phyloP scores from a whole-genome alignment of 2,329 filamentous ascomycete genomes.

The Hymenoscyphus occultus region DNA sequence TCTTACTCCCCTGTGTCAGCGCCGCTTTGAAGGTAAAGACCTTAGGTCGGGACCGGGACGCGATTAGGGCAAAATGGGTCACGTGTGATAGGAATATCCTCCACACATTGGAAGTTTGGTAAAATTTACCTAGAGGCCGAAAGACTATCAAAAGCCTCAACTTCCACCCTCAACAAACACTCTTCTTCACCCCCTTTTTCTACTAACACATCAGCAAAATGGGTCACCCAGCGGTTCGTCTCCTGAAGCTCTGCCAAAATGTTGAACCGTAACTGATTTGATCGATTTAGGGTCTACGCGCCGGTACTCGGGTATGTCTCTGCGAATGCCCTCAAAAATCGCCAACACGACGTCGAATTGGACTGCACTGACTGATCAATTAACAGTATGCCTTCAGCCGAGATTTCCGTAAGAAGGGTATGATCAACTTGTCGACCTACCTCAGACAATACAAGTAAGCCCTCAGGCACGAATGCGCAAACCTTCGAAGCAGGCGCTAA shows the following conservation, averaged over 20 bases:
- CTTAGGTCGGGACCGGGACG: not conserved
- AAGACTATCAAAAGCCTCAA: constrained; percentile 5
- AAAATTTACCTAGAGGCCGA: not conserved
- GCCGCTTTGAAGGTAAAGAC: no score
- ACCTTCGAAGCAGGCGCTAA: not conserved
- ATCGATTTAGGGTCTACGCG: constrained; percentile 61
- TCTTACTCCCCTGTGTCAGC: no score
- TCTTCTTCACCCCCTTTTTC: constrained; percentile 23
- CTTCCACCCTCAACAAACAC: constrained; percentile 10
- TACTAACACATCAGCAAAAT: constrained; percentile 38
- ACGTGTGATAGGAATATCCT: constrained; percentile 1
- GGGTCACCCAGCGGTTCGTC: constrained; percentile 60
- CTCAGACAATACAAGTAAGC: constrained; percentile 84
- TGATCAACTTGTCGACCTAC: constrained; percentile 92
- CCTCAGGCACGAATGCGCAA: constrained; percentile 7
- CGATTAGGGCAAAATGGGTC: not conserved
- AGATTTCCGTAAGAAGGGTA: constrained; percentile 91
- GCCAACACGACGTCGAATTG: not conserved
- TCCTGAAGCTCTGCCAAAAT: not conserved
- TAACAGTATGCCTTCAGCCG: constrained; percentile 84
- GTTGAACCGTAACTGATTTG: not conserved
- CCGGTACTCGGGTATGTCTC: constrained; percentile 76
- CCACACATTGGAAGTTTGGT: not conserved
- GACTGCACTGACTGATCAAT: constrained; percentile 23
- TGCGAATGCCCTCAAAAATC: not conserved